Conservation (phyloP, 2,329 filamentous ascomycete species). For the Aspergillus quadrilineatus region DNA sequence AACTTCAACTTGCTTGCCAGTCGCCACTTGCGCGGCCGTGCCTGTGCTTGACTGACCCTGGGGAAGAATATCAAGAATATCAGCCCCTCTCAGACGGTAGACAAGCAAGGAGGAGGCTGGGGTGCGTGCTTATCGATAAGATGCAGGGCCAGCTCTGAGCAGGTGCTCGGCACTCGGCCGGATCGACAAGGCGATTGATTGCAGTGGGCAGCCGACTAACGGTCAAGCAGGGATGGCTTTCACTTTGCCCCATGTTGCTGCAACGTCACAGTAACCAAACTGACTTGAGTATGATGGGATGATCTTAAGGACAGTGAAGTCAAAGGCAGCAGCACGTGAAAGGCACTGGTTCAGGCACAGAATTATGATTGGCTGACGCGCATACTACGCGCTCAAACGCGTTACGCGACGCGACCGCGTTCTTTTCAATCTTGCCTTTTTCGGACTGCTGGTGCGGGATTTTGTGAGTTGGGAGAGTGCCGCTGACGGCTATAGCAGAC, state of each 20-base stretch:
- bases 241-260: too few species aligned
- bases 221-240: background rate
- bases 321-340: too few species aligned
- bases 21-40: background rate
- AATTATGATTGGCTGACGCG: conserved; percentile 4
- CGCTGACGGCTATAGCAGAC: background rate
- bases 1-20: background rate
- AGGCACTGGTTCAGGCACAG: background rate
- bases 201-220: background rate
- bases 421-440: conserved; percentile 1
- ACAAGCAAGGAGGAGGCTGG: conserved; percentile 6
- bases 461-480: background rate
- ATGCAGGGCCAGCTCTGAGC: background rate
- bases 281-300: too few species aligned
- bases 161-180: background rate
- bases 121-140: conserved; percentile 1
- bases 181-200: background rate
- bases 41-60: background rate
- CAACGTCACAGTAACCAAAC: too few species aligned
- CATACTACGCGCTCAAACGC: background rate
- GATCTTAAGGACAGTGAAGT: too few species aligned
- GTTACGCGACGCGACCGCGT: conserved; percentile 8
- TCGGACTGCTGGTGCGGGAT: background rate
- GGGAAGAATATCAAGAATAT: background rate
- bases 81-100: background rate